Base-by-base conservation (phyloP, 768 basidiomycete genomes). In the Boletus rufocinnamomeus region DNA sequence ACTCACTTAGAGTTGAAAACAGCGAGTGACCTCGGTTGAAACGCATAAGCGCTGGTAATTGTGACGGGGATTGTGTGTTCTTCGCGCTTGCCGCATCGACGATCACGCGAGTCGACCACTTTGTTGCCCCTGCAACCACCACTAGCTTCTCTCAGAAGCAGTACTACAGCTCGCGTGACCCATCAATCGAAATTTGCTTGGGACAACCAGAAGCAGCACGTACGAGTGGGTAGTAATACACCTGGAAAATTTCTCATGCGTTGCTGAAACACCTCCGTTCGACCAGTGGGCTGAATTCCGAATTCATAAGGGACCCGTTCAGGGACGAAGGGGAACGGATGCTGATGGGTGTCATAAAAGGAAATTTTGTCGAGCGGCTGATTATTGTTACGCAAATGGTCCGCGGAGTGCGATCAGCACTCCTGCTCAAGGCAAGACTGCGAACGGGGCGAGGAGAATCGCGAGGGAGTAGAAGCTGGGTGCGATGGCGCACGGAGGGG, bases 281-380 rank as follows among this genome's bases (percentile, higher is more conserved):
- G 19, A 16, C n/a, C n/a, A 34, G 32, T 10, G 30, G 4, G 25
- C 45, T 19, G 52, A 51, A 44, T 47, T 53, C 34, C 49, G 47
- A 37, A 35, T n/a, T 28, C 61, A 60, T 21, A 56, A 68, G 67
- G 58, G 57, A 65, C 57, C 52, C 51, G 55, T 59, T 66, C 68
- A 69, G 68, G 68, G 68, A 70, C 60, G 61, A 38, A 56, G 37
- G 32, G 48, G 30, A 1, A 6, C 50, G 63, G 54, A 55, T 49
- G 41, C 34, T 60, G 63, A 64, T 49, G 54, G 58, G 19, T 56
- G 0, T 56, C 44, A 57, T 44, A 66, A 60, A 62, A 57, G 64
- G 59, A 35, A 44, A 43, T 3, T 32, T 32, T 59, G 37, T 37
- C 41, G 38, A 37, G 59, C 55, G 56, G 61, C 58, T 68, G 54